phyloP scores from a whole-genome alignment of 129 eudicot genomes.

The Escallonia herrerae region DNA sequence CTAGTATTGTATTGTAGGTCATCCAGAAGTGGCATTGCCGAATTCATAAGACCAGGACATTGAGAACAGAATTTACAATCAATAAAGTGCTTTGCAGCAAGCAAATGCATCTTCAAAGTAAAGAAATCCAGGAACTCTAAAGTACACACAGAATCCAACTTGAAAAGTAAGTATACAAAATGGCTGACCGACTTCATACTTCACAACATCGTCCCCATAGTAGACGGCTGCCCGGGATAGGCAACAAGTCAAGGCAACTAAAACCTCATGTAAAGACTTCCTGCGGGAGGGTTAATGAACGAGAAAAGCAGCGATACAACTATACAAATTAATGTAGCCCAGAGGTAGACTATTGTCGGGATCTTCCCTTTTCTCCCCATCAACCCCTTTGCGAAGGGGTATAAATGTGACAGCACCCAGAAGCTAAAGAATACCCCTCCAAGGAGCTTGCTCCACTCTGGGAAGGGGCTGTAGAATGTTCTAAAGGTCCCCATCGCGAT shows the following conservation, averaged over 20 bases:
- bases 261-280: slow-evolving; percentile 25
- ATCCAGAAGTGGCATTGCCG: too few relatives aligned
- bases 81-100: too few relatives aligned
- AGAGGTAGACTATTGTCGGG: slow-evolving; percentile 47
- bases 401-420: slow-evolving; percentile 63
- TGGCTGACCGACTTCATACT: neutral
- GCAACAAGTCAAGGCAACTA: slow-evolving; percentile 29
- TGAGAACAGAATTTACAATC: too few relatives aligned
- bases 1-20: too few relatives aligned
- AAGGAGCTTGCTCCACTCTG: slow-evolving; percentile 61
- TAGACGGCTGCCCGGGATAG: slow-evolving; percentile 1
- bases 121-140: too few relatives aligned
- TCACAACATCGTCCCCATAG: neutral
- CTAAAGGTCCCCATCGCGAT: slow-evolving; percentile 43
- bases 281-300: slow-evolving; percentile 46
- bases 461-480: slow-evolving; percentile 57
- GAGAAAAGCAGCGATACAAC: slow-evolving; percentile 44
- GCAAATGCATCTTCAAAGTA: too few relatives aligned
- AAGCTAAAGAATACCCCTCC: slow-evolving; percentile 72
- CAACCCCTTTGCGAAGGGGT: slow-evolving; percentile 58
- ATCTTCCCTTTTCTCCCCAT: slow-evolving; percentile 56
- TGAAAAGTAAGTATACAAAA: too few relatives aligned
- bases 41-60: too few relatives aligned
- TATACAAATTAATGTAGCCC: slow-evolving; percentile 54
- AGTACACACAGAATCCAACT: too few relatives aligned